Evolutionary conservation across 805 yeast species (phyloP), one percentile per base, ranked within the genome.

Genomic region (Osmozyma mogii): DNA sequence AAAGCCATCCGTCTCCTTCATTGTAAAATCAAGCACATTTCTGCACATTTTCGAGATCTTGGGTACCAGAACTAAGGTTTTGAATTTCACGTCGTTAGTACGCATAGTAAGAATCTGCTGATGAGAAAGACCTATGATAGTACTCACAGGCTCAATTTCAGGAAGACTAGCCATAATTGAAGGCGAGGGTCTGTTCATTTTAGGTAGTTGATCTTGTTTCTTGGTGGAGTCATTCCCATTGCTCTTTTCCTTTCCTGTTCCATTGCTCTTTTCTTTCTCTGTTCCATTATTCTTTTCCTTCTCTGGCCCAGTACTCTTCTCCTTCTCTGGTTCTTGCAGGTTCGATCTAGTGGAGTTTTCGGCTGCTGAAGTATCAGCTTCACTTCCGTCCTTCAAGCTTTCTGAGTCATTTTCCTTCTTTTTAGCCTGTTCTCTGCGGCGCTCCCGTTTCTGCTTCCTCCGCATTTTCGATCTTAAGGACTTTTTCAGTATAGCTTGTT

Each of bases 91-190:
- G 44, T 61, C 66, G n/a, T 50, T 42, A 14, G 43, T 35, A 16
- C 46, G 51, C 24, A 56, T 44, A 17, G 46, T 47, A 28, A 55
- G 43, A 15, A 60, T 56, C 34, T 60, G 65, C 27, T 47, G 41
- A 31, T 54, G 58, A 3, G 55, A 46, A 20, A 60, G 44, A 3
- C 68, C 68, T 29, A 57, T 52, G 20, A 61, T 58, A 4, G 64
- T 58, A 26, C 55, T 54, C 24, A 45, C 49, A 3, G 64, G 58
- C 15, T 34, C 47, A 16, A 59, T 46, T 29, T 46, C 52, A 4
- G 65, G 58, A 17, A 59, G 29, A n/a, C 27, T 29, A 9, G 32
- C 9, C 21, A 8, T 18, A 18, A 8, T 8, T 8, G 21, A 8
- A 8, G 8, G 21, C 9, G 53, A 37, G 15, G 11, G 8, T 27